Evolutionary conservation across 352 stramenopile species (phyloP).

Genomic region (Globisporangium radiosum): DNA sequence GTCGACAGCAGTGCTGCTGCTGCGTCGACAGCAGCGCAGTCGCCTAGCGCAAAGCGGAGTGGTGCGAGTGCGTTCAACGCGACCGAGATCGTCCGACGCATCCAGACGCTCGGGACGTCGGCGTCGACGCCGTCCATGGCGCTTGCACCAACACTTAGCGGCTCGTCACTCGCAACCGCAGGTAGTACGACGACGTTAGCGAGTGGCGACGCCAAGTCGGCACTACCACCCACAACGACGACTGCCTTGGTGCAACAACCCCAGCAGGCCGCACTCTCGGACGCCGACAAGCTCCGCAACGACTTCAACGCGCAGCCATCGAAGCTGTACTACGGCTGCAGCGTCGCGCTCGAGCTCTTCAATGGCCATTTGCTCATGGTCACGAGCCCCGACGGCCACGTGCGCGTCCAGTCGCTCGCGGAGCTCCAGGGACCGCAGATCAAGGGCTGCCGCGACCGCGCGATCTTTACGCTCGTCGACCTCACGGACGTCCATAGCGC

Average conservation of each 20-base stretch:
- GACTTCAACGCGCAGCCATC: conserved; percentile 64
- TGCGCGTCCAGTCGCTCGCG: conserved; percentile 57
- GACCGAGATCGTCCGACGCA: conserved; percentile 41
- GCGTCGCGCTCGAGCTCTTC: conserved; percentile 63
- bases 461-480: conserved; percentile 68
- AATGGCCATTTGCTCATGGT: conserved; percentile 75
- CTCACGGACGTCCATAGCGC: conserved; percentile 58
- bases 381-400: conserved; percentile 45
- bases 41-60: not conserved
- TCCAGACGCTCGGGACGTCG: conserved; percentile 46
- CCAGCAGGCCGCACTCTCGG: conserved; percentile 16
- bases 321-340: conserved; percentile 60
- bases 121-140: conserved; percentile 22
- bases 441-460: conserved; percentile 45
- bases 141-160: not conserved
- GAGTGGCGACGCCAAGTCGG: no score
- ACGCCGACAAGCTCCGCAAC: conserved; percentile 62
- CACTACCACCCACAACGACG: no score
- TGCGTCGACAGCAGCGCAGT: not conserved
- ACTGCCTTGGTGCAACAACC: no score
- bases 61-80: conserved; percentile 21
- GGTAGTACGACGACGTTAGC: no score
- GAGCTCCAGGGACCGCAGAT: conserved; percentile 39
- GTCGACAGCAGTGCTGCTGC: not conserved
- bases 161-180: no score